A percentile compares a stretch with the other conserved stretches of the same genome.
Evolutionary conservation across 306 rosid species (phyloP).

Genomic region (Lithocarpus polystachyus): DNA sequence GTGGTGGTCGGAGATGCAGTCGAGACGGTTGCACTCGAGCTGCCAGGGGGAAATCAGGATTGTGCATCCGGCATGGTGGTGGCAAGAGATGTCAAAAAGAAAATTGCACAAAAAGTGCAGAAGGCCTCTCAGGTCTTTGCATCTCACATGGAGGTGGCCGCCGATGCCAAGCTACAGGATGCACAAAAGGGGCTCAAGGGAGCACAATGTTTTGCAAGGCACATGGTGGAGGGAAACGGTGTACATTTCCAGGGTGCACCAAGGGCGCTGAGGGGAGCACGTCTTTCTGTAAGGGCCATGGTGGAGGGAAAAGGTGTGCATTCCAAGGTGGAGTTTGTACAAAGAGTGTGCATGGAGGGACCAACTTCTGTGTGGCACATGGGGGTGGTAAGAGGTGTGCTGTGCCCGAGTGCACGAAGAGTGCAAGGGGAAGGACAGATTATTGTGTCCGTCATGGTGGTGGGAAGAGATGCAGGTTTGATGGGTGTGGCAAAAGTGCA

Average conservation of each 20-base stretch:
- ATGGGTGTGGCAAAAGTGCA: conserved; percentile 91
- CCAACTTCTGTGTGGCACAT: conserved; percentile 93
- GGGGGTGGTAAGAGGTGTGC: conserved; percentile 98
- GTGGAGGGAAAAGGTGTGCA: conserved; percentile 93
- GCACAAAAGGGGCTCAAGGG: conserved; percentile 97
- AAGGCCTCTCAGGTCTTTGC: conserved; percentile 93
- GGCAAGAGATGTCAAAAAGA: conserved; percentile 94
- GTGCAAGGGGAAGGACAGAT: conserved; percentile 96
- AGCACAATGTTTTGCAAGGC: conserved; percentile 97
- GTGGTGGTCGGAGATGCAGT: conserved; percentile 93
- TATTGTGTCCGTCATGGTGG: conserved; percentile 96
- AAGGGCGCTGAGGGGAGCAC: conserved; percentile 98
- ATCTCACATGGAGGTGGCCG: conserved; percentile 98
- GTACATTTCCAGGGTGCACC: conserved; percentile 86
- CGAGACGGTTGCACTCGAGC: conserved; percentile 80
- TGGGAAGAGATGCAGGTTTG: conserved; percentile 85
- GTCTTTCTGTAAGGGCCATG: conserved; percentile 89
- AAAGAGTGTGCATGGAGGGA: conserved; percentile 95
- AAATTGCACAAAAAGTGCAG: conserved; percentile 91
- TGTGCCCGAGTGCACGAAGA: conserved; percentile 79
- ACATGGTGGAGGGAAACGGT: conserved; percentile 93
- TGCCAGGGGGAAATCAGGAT: conserved; percentile 93
- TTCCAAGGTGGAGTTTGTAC: conserved; percentile 74
- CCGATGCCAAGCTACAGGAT: conserved; percentile 72
- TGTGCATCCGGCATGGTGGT: conserved; percentile 94